Percentiles rank a stretch among this genome's conserved stretches.
Evolutionary conservation across 1,139 yeast genomes (phyloP).

Genomic region (Lodderomyces theae): DNA sequence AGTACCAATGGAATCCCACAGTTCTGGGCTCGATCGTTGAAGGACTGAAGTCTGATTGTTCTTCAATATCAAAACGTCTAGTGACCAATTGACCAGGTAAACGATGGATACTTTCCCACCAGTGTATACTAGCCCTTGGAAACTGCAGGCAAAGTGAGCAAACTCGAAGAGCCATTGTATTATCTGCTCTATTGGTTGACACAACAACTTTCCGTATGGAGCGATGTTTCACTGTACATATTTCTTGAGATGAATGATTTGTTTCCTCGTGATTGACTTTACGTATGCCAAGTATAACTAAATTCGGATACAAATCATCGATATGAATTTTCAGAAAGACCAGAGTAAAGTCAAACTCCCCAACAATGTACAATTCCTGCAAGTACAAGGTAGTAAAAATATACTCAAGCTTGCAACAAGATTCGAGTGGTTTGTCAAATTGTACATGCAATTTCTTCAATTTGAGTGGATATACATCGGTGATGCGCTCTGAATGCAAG

Average conservation of each 20-base stretch:
- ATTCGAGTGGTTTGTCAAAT: not conserved
- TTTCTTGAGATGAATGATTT: not conserved
- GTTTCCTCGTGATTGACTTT: not conserved
- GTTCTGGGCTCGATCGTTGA: not conserved
- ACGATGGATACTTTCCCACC: not conserved
- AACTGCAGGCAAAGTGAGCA: not conserved
- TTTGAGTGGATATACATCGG: not conserved
- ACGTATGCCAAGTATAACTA: not conserved
- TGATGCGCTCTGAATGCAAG: too few species aligned
- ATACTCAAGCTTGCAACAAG: not conserved
- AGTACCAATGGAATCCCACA: not conserved
- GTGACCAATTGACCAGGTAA: not conserved
- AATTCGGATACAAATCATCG: not conserved
- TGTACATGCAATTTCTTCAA: not conserved
- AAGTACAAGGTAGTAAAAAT: not conserved
- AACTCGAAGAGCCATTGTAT: not conserved
- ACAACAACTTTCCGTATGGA: not conserved
- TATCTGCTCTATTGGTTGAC: not conserved
- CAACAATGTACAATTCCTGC: not conserved
- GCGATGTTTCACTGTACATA: not conserved
- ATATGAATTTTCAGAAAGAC: not conserved
- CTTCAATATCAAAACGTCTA: not conserved
- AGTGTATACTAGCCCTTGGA: not conserved
- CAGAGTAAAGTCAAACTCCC: not conserved
- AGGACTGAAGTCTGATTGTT: not conserved